phyloP scores from a whole-genome alignment of 352 stramenopile species.

The Phytophthora citrophthora region DNA sequence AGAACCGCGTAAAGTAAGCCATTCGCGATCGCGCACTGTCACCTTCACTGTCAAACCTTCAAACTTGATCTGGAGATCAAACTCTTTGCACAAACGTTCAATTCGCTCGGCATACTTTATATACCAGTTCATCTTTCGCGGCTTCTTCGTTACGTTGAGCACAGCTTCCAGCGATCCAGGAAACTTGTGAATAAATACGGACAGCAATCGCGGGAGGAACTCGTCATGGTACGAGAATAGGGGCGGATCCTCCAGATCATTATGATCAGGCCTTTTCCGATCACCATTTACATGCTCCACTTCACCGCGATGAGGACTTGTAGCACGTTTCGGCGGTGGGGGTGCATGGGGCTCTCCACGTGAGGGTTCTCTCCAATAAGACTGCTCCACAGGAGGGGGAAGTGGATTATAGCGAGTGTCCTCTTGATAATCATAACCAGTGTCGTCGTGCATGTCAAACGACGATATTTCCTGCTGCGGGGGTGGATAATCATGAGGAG shows the following conservation, averaged over 20 bases:
- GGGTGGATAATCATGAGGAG: conserved; percentile 17
- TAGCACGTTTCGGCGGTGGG: conserved; percentile 2
- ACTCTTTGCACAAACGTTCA: conserved; percentile 40
- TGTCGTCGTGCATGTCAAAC: conserved; percentile 2
- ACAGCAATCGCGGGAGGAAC: conserved; percentile 58
- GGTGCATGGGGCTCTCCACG: conserved; percentile 2
- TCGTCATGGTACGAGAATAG: conserved; percentile 60
- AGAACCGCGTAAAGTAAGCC: conserved; percentile 46
- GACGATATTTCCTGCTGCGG: conserved; percentile 17
- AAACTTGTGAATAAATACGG: conserved; percentile 62
- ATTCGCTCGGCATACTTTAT: conserved; percentile 67
- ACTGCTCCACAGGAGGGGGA: conserved; percentile 17
- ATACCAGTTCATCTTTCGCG: conserved; percentile 77
- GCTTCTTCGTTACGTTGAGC: conserved; percentile 70
- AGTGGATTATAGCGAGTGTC: conserved; percentile 32
- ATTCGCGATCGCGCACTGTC: conserved; percentile 54
- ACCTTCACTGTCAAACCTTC: conserved; percentile 44
- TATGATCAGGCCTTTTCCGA: conserved; percentile 1
- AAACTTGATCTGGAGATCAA: conserved; percentile 53
- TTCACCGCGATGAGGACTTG: conserved; percentile 23
- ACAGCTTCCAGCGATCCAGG: conserved; percentile 55
- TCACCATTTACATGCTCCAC: conserved; percentile 2
- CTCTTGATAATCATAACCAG: conserved; percentile 23
- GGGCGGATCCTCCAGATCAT: conserved; percentile 29
- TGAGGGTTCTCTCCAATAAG: conserved; percentile 19